Base-by-base conservation (phyloP, 169 alveolate genomes). In the Plasmodium berghei region DNA sequence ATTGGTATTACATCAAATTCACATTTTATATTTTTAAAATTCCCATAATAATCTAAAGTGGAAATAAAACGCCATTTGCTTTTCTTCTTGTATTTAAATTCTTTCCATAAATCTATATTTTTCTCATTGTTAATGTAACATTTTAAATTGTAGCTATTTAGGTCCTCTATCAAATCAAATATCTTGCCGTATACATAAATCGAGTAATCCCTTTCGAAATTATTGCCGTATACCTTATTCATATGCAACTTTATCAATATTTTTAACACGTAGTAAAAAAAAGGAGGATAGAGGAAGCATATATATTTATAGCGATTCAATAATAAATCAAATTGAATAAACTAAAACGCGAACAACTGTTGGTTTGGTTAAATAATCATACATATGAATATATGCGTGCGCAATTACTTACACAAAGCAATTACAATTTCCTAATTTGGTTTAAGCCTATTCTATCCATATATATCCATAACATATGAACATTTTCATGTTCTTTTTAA, bases 51-150 rank as follows among this genome's bases (percentile, higher is more conserved):
- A 69, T 83, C 90, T 49, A 83, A 26, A n/a, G 48, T 64, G 18
- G 86, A 66, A 9, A 83, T 48, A 48, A 83, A 83, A 4, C 48
- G 40, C 6, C 59, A 5, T 61, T 52, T 67, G 54, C 67, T 83
- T 52, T 46, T 83, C 28, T 48, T 83, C 85, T 69, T 52, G 42
- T 83, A 83, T 49, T 83, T 83, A 49, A 83, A 83, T 28, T 83
- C 90, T 34, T 83, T 70, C 34, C 46, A 83, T 24, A 83, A 34
- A 56, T 83, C 63, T 83, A 83, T 62, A 28, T 83, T 69, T n/a
- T 83, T 83, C 61, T 83, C 90, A 83, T 83, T 83, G 16, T 83
- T 83, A 10, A 83, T 69, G 67, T 67, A 83, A 62, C 67, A 83
- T 69, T 69, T 54, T 67, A 67, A 28, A n/a, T 83, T 26, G 59